Evolutionary conservation across 495 filamentous ascomycete genomes (phyloP), one percentile per base, ranked within the genome.

Genomic region (Baudoinia panamericana): DNA sequence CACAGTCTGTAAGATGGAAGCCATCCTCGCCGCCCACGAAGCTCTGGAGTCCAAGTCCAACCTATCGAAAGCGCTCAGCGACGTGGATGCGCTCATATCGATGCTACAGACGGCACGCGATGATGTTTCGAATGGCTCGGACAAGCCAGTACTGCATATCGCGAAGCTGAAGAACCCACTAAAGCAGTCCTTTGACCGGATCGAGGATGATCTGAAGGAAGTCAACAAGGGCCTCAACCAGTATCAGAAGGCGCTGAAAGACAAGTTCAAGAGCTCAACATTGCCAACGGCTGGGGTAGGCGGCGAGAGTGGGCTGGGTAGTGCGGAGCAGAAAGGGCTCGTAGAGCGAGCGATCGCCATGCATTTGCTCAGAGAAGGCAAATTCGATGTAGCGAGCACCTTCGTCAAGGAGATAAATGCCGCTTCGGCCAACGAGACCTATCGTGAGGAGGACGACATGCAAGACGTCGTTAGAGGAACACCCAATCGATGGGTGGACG

Each of bases 301-400:
- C 9, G 31, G 31, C 17, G 12, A 2, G 5, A 19, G 11, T 5
- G 20, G 22, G 15, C 20, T 6, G 32, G 82, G 86, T 29, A 77
- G 83, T 55, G 85, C 93, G 57, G 79, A 73, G n/a, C 76, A 92
- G 44, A 66, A 78, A 4, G 61, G 70, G 25, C 70, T 93, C 8
- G 82, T 95, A 51, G 88, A 96, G 57, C 70, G 86, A 17, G 90
- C 90, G 16, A 90, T 96, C 40, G 83, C 82, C 2, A 94, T 97
- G 86, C 90, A 97, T 57, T 67, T 97, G 11, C 71, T 96, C 13
- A 78, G 90, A 17, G 92, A 96, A 65, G 90, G 90, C 25, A 81
- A 93, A 56, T 96, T 97, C 58, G 65, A 61, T 12, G 88, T 94
- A 1, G 87, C 87, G 2, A 68, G 75, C 4, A 84, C 79, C 3